Evolutionary conservation across 2,329 filamentous ascomycete genomes (phyloP).

Genomic region (Colletotrichum sp.): DNA sequence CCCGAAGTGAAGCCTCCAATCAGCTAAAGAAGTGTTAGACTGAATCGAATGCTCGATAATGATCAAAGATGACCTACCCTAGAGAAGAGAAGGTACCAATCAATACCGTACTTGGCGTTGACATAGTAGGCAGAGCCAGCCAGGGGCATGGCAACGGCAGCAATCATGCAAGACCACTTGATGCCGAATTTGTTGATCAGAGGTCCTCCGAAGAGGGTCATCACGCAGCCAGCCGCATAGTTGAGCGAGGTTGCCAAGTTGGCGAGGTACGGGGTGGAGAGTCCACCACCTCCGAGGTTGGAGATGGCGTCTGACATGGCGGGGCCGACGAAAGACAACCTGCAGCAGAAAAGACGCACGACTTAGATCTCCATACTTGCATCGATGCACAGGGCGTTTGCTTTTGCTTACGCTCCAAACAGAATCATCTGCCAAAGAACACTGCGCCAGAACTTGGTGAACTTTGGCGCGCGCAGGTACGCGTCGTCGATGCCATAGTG

Average conservation of each 20-base stretch:
- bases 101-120: constrained; percentile 29
- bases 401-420: background rate
- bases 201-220: constrained; percentile 32
- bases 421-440: constrained; percentile 13
- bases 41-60: rapidly evolving
- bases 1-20: constrained; percentile 22
- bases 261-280: constrained; percentile 12
- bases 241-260: constrained; percentile 6
- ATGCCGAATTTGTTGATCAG: constrained; percentile 43
- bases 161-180: constrained; percentile 38
- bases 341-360: background rate
- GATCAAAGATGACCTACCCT: constrained; percentile 5
- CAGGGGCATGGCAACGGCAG: constrained; percentile 35
- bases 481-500: background rate
- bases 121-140: constrained; percentile 37
- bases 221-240: background rate
- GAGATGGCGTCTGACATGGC: constrained; percentile 15
- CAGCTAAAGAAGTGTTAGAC: background rate
- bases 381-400: background rate
- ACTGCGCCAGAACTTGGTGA: background rate
- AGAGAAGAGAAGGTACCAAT: constrained; percentile 34
- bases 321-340: constrained; percentile 7
- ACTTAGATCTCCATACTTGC: background rate
- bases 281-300: constrained; percentile 9
- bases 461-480: background rate